A percentile compares a stretch with the other conserved stretches of the same genome.
Conservation (phyloP, 2,329 filamentous ascomycete species). For the Xylariaceae sp. region DNA sequence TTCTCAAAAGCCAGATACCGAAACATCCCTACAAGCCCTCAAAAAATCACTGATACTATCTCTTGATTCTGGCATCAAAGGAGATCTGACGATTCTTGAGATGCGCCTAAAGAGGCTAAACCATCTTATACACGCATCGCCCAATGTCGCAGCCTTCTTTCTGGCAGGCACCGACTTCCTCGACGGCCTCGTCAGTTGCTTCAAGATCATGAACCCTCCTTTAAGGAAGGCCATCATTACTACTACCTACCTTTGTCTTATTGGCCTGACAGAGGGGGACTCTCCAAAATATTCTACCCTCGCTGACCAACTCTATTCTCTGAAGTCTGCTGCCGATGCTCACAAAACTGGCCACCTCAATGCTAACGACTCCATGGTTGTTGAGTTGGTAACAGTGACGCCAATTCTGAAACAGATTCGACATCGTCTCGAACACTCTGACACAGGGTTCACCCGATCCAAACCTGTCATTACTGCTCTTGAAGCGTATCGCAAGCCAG, state of each 20-base stretch:
- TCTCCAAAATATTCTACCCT: constrained; percentile 76
- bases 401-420: constrained; percentile 72
- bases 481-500: constrained; percentile 64
- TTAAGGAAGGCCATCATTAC: constrained; percentile 73
- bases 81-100: constrained; percentile 62
- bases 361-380: constrained; percentile 75
- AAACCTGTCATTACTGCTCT: constrained; percentile 68
- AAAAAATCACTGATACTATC: constrained; percentile 68
- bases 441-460: constrained; percentile 60
- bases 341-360: constrained; percentile 63
- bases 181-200: constrained; percentile 74
- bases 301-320: constrained; percentile 81
- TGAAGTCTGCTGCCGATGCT: constrained; percentile 74
- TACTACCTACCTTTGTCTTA: constrained; percentile 76
- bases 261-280: constrained; percentile 70
- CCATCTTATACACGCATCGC: constrained; percentile 67
- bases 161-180: constrained; percentile 88
- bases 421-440: constrained; percentile 57
- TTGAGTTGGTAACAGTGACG: constrained; percentile 81
- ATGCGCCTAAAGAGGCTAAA: constrained; percentile 64
- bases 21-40: constrained; percentile 61
- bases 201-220: constrained; percentile 66
- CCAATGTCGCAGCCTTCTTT: constrained; percentile 65
- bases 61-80: constrained; percentile 66
- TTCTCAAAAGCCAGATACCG: constrained; percentile 60